phyloP scores from a whole-genome alignment of 768 basidiomycete genomes.

The Termitomyces sp. region DNA sequence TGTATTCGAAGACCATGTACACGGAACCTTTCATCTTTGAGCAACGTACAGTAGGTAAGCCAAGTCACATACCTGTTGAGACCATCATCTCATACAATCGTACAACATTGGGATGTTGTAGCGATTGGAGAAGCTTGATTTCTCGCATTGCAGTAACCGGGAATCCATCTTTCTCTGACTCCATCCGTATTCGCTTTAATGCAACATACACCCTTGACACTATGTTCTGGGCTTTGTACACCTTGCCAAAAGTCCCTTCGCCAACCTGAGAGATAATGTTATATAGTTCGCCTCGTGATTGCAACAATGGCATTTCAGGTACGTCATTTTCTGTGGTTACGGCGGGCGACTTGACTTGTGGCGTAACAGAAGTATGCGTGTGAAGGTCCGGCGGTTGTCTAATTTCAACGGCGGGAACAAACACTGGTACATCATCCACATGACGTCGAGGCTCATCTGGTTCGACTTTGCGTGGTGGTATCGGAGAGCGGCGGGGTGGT shows the following conservation, averaged over 20 bases:
- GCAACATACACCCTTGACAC: constrained; percentile 79
- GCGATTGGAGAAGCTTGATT: constrained; percentile 92
- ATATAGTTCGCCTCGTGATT: constrained; percentile 59
- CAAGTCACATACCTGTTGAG: constrained; percentile 67
- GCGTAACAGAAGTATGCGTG: neutral
- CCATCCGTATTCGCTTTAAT: constrained; percentile 96
- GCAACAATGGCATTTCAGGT: constrained; percentile 15
- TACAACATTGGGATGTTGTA: constrained; percentile 89
- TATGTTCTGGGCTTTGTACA: constrained; percentile 89
- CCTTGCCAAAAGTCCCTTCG: constrained; percentile 98
- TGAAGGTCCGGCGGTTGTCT: neutral
- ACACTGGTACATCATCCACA: neutral
- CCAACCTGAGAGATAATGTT: constrained; percentile 91
- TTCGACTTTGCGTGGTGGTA: constrained; percentile 3
- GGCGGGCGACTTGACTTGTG: constrained; percentile 3
- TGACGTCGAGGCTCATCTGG: neutral
- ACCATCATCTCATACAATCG: constrained; percentile 98
- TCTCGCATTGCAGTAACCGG: constrained; percentile 99
- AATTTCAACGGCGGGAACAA: neutral
- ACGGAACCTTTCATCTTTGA: constrained; percentile 65
- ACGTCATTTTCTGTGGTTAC: constrained; percentile 12
- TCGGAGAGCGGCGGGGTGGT: neutral
- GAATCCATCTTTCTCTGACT: constrained; percentile 95
- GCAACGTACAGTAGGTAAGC: neutral
- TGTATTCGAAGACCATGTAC: constrained; percentile 99